Conservation (phyloP, 257 asterid species). For the Ballota nigra region DNA sequence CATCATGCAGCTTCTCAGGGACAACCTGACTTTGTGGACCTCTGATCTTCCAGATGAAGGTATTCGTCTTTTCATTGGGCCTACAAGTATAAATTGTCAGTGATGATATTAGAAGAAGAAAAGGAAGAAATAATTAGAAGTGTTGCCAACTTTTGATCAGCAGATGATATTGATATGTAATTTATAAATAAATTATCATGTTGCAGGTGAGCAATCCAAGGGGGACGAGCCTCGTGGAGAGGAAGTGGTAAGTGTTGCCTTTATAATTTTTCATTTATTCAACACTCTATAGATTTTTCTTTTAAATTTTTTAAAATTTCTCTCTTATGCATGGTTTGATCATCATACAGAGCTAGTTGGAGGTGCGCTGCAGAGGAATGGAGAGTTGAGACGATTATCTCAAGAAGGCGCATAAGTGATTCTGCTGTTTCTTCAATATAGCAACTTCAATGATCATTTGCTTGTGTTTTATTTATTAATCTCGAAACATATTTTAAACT, state of each 20-base stretch:
- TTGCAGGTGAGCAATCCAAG: constrained; percentile 27
- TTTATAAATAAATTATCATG: neutral
- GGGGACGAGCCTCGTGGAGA: constrained; percentile 18
- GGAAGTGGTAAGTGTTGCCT: constrained; percentile 7
- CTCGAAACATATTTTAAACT: neutral
- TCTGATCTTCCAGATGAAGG: constrained; percentile 76
- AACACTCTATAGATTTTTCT: no score
- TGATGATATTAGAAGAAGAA: neutral
- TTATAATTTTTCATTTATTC: no score
- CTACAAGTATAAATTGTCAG: no score
- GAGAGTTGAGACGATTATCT: neutral
- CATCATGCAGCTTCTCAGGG: constrained; percentile 80
- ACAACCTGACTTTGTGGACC: constrained; percentile 72
- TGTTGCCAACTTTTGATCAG: neutral
- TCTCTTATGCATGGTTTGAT: neutral
- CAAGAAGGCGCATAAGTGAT: neutral
- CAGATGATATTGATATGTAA: no score
- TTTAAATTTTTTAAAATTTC: neutral
- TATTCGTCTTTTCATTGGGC: constrained; percentile 12
- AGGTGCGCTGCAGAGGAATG: neutral
- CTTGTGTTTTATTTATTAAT: constrained; percentile 1
- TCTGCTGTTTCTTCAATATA: neutral
- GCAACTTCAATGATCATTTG: neutral
- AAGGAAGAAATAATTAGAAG: no score
- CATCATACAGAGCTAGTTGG: constrained; percentile 3